Evolutionary conservation across 225 moss, liverwort and hornwort genomes (phyloP).

Genomic region (Sphagnum contortum): DNA sequence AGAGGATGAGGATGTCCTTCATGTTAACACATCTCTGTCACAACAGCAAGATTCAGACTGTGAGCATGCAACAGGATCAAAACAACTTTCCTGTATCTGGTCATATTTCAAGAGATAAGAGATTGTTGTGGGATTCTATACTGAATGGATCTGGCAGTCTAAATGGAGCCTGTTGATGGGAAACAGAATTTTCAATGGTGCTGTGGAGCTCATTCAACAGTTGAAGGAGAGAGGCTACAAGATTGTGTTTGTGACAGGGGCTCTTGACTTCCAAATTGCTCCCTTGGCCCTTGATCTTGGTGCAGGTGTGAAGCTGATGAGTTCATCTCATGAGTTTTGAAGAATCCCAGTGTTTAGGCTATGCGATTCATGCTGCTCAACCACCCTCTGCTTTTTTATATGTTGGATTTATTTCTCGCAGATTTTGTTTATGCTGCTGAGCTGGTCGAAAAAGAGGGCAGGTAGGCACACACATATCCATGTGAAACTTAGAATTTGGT

Average conservation of each 20-base stretch:
- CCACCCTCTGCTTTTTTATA: not conserved
- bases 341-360: no score
- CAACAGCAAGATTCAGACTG: no score
- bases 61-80: no score
- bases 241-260: slow-evolving; percentile 38
- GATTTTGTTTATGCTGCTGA: slow-evolving; percentile 35
- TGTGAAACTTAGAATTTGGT: not conserved
- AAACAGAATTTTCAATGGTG: slow-evolving; percentile 26
- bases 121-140: no score
- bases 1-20: no score
- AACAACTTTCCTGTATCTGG: no score
- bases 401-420: slow-evolving; percentile 1
- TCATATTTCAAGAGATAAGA: no score
- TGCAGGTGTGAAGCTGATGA: slow-evolving; percentile 15
- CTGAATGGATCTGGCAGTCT: not conserved
- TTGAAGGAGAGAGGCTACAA: slow-evolving; percentile 27
- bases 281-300: slow-evolving; percentile 25
- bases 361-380: no score
- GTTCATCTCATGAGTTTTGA: no score
- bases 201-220: slow-evolving; percentile 19
- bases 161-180: slow-evolving; percentile 1
- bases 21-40: no score
- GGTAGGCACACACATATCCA: slow-evolving; percentile 4
- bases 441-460: slow-evolving; percentile 37
- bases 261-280: slow-evolving; percentile 38